phyloP scores from a whole-genome alignment of 176 grass and related monocot species.

The Triticum monococcum region DNA sequence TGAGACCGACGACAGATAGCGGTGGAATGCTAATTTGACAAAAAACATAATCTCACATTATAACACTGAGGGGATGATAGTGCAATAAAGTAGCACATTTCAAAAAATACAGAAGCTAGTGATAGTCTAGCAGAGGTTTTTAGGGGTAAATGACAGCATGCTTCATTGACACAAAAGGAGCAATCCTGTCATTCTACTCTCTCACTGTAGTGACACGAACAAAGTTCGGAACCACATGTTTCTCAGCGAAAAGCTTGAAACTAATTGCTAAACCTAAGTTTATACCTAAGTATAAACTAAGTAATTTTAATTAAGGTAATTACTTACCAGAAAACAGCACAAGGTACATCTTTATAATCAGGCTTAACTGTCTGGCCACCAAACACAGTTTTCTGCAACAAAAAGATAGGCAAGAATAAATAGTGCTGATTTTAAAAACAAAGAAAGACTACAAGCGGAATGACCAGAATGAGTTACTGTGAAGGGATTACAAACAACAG shows the following conservation, averaged over 20 bases:
- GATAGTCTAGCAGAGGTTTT: neutral
- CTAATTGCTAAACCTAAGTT: neutral
- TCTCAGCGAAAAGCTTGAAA: neutral
- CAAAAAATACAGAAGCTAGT: neutral
- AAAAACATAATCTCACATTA: constrained; percentile 21
- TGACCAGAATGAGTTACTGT: neutral
- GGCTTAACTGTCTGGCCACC: constrained; percentile 81
- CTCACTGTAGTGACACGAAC: too few relatives aligned
- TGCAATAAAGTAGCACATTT: neutral
- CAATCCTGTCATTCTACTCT: too few relatives aligned
- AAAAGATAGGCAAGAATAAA: constrained; percentile 24
- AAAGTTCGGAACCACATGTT: neutral
- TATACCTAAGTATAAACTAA: neutral
- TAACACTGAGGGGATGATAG: neutral
- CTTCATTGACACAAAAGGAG: neutral
- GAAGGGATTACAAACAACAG: neutral
- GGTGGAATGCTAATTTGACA: constrained; percentile 72
- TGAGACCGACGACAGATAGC: constrained; percentile 82
- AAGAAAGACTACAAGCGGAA: neutral
- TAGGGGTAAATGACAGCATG: neutral
- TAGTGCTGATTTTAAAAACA: neutral
- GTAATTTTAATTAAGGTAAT: neutral
- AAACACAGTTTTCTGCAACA: constrained; percentile 91
- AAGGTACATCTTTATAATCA: constrained; percentile 80
- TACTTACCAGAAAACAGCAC: constrained; percentile 90